These are phyloP conservation scores for Eruca vesicaria DNA, from an alignment of 441 rosid species.

Conservation along the genomic window DNA sequence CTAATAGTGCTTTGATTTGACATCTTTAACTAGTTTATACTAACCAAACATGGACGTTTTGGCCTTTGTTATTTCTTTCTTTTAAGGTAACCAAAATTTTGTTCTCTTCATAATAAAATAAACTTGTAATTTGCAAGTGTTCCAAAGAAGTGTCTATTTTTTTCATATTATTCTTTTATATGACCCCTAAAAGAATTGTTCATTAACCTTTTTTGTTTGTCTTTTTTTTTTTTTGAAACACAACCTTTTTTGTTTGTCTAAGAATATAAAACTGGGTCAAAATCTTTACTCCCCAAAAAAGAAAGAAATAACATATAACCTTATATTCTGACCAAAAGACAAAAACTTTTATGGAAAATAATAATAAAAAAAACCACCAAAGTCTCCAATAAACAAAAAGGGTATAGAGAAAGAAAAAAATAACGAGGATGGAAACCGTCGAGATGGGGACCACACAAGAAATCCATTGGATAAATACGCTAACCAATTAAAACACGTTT, in stretches of 20 bases:
- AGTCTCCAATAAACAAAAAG: constrained; percentile 1
- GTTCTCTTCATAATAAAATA: neutral
- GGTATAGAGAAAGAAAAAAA: neutral
- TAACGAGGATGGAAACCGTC: constrained; percentile 33
- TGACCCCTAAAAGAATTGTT: neutral
- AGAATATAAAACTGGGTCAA: neutral
- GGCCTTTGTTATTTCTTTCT: neutral
- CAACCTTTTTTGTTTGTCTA: neutral
- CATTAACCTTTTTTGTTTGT: neutral
- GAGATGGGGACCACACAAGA: constrained; percentile 44
- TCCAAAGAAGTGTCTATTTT: neutral
- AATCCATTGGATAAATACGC: constrained; percentile 52
- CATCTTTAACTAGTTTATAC: neutral
- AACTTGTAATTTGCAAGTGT: neutral
- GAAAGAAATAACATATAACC: constrained; percentile 3
- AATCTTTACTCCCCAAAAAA: neutral
- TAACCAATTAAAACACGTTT: constrained; percentile 53
- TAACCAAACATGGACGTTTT: neutral
- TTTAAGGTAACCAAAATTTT: neutral
- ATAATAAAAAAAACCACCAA: constrained; percentile 7
- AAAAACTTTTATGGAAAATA: neutral
- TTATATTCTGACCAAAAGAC: neutral
- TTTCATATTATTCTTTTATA: neutral
- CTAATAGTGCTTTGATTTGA: neutral
- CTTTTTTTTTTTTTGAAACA: too few relatives aligned